Base-by-base conservation (phyloP, 208 protist species). In the Acanthamoeba quina region DNA sequence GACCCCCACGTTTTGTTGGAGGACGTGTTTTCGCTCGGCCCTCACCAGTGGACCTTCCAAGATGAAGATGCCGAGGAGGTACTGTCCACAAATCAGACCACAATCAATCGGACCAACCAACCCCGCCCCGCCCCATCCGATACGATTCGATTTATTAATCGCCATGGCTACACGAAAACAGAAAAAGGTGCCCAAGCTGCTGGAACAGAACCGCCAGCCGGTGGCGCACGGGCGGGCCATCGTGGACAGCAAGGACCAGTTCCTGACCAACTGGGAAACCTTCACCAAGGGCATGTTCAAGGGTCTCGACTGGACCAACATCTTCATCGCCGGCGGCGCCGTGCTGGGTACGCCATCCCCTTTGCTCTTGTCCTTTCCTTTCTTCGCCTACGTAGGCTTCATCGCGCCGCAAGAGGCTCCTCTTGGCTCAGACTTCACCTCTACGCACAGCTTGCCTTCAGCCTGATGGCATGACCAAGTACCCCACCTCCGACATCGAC, bases 281-380 rank as follows among this genome's bases (percentile, higher is more conserved):
- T 96, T 96, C 72, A 96, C 90, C 47, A 94, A 86, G 54, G 68
- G 93, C 74, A 72, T 94, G 78, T 83, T 96, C 72, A 70, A 88
- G 62, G 70, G 74, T 66, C 80, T 97, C 19, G 74, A 97, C 66
- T 97, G 96, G 96, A 60, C 83, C 11, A 97, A 97, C 66, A 72
- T 96, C 9, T 96, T 97, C 76, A 88, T 94, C 47, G 96, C 96
- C 37, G 96, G 96, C 62, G 96, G 96, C 62, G 85, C 96, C 5
- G 62, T 97, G 26, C 49, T 97, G 1, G 96, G 78, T 68, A 44
- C 19, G 24, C 60, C 13, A 10, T n/a, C 19, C 68, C 62, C 24
- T 47, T 74, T 74, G 24, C 7, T 19, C 34, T 29, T 1, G 5
- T 2, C 4, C 72, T 26, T 82, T 44, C 44, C n/a, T 31, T 17